Conservation (phyloP, 2,329 filamentous ascomycete species). For the Simplicillium sp. region DNA sequence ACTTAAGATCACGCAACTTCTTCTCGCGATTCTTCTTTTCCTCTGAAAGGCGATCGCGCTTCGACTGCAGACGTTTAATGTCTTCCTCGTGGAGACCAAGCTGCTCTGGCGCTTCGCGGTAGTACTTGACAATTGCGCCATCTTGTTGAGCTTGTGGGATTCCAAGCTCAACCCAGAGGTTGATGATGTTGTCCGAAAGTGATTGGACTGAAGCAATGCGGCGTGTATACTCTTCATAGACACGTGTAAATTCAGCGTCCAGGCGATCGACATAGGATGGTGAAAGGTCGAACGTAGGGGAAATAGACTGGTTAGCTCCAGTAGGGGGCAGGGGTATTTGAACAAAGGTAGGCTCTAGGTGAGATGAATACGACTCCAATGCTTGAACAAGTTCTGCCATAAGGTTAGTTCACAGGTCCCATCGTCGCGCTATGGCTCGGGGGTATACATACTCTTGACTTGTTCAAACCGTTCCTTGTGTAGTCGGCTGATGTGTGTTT, state of each 20-base stretch:
- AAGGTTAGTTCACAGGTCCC: constrained; percentile 6
- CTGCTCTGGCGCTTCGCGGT: constrained; percentile 86
- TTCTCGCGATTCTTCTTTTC: constrained; percentile 84
- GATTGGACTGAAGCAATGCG: constrained; percentile 68
- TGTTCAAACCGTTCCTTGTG: constrained; percentile 92
- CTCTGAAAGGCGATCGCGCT: constrained; percentile 72
- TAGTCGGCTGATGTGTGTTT: constrained; percentile 66
- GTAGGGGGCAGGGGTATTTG: constrained; percentile 78
- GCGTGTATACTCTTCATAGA: constrained; percentile 92
- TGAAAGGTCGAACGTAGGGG: constrained; percentile 86
- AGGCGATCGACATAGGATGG: constrained; percentile 77
- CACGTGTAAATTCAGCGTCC: constrained; percentile 83
- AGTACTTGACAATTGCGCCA: constrained; percentile 74
- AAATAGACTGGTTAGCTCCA: constrained; percentile 62
- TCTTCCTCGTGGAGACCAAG: constrained; percentile 87
- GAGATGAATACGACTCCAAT: constrained; percentile 90
- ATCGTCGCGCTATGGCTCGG: neutral
- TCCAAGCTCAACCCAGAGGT: constrained; percentile 91
- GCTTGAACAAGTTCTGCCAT: constrained; percentile 79
- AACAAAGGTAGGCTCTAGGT: constrained; percentile 84
- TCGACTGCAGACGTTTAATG: constrained; percentile 58
- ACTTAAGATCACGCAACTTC: constrained; percentile 63
- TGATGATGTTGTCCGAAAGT: constrained; percentile 76
- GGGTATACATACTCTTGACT: constrained; percentile 65
- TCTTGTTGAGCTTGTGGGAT: constrained; percentile 92